phyloP scores from a whole-genome alignment of 2,329 filamentous ascomycete species.

The Talaromyces pinophilus region DNA sequence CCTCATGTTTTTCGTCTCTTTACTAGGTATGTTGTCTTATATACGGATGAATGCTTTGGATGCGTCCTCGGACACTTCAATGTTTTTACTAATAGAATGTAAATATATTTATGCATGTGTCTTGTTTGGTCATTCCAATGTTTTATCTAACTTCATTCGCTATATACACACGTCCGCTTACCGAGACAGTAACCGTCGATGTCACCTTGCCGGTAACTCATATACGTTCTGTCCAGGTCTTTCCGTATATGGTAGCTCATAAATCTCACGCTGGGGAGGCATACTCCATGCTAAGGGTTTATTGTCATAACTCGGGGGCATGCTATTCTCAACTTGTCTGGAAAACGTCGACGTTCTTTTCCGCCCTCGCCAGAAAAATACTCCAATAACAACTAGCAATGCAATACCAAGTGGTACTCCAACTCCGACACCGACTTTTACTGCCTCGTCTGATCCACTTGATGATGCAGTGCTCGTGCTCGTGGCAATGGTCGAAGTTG shows the following conservation, averaged over 20 bases:
- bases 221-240: neutral
- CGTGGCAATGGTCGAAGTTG: neutral
- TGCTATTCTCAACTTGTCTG: neutral
- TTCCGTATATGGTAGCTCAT: slow-evolving; percentile 1
- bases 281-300: neutral
- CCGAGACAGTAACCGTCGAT: neutral
- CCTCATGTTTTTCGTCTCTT: too few relatives aligned
- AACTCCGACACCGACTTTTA: neutral
- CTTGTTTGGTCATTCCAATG: too few relatives aligned
- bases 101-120: too few relatives aligned
- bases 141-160: neutral
- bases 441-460: neutral
- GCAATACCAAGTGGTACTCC: neutral
- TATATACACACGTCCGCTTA: neutral
- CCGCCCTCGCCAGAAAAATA: slow-evolving; percentile 2
- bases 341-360: neutral
- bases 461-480: neutral
- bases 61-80: too few relatives aligned
- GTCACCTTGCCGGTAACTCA: neutral
- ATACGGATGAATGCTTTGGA: too few relatives aligned
- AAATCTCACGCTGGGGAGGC: neutral
- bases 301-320: neutral
- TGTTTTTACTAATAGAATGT: too few relatives aligned
- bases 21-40: too few relatives aligned
- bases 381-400: neutral